Conservation (phyloP, 169 alveolate genomes). For the Miamiensis avidus region DNA sequence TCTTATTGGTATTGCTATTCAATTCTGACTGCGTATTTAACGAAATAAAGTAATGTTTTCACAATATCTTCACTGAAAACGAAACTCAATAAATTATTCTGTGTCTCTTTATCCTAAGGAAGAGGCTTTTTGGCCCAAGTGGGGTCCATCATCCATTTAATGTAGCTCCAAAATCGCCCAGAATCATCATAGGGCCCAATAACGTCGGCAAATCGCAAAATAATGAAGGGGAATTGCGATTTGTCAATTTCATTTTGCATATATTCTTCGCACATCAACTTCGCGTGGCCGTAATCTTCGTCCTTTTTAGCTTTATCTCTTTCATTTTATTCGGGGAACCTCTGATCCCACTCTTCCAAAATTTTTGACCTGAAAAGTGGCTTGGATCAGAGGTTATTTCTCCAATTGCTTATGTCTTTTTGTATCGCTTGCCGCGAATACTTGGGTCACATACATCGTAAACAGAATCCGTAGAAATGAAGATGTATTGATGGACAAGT, state of each 20-base stretch:
- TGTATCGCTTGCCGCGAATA: not conserved
- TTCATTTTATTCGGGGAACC: not conserved
- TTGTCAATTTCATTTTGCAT: constrained; percentile 17
- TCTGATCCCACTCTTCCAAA: constrained; percentile 11
- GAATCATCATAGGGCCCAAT: constrained; percentile 66
- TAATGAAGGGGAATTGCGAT: constrained; percentile 23
- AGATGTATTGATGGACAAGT: constrained; percentile 32
- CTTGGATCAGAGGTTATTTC: not conserved
- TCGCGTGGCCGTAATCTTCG: constrained; percentile 59
- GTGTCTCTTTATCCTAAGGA: constrained; percentile 7
- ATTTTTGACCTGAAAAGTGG: not conserved
- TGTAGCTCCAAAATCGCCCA: constrained; percentile 50
- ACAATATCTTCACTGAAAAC: constrained; percentile 34
- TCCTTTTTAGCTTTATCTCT: constrained; percentile 11
- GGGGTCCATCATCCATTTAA: constrained; percentile 41
- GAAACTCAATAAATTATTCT: constrained; percentile 25
- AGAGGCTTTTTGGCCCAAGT: not conserved
- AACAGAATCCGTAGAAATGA: constrained; percentile 59
- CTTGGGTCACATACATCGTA: constrained; percentile 46
- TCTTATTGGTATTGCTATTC: not conserved
- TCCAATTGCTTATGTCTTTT: not conserved
- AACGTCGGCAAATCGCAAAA: constrained; percentile 57
- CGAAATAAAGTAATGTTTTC: not conserved
- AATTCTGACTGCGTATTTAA: not conserved
- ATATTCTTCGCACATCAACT: constrained; percentile 42